A percentile compares a stretch with the other conserved stretches of the same genome.
These are phyloP conservation scores for Colletotrichum coccodes DNA, from an alignment of 2,329 filamentous ascomycete species.

Conservation along the genomic window DNA sequence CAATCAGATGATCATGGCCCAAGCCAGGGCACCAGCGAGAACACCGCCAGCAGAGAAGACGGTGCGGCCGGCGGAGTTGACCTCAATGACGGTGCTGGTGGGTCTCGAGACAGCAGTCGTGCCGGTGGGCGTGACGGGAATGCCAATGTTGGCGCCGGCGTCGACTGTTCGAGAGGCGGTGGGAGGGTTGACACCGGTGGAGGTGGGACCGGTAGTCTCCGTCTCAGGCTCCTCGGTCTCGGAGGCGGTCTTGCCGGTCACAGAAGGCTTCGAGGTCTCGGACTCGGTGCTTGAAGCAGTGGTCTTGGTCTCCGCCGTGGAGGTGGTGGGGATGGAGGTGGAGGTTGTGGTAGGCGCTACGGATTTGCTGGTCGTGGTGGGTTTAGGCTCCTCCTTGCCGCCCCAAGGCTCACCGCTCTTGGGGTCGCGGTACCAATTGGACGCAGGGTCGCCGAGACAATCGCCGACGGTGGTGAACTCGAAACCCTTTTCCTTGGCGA, in stretches of 20 bases:
- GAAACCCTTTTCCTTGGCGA: slow-evolving; percentile 49
- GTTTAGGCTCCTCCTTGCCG: slow-evolving; percentile 24
- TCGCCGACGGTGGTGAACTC: slow-evolving; percentile 57
- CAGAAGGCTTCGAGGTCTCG: not conserved
- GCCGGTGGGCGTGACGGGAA: slow-evolving; percentile 1
- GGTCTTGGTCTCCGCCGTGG: not conserved
- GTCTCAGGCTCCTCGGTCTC: not conserved
- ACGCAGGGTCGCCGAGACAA: slow-evolving; percentile 54
- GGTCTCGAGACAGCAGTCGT: not conserved
- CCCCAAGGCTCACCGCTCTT: slow-evolving; percentile 35
- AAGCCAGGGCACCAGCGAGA: slow-evolving; percentile 4
- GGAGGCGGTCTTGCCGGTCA: not conserved
- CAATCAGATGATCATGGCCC: slow-evolving; percentile 12
- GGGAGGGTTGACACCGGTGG: slow-evolving; percentile 10
- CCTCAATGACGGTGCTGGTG: slow-evolving; percentile 18
- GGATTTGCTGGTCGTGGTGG: slow-evolving; percentile 5
- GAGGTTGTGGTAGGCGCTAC: slow-evolving; percentile 4
- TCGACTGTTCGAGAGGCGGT: slow-evolving; percentile 12
- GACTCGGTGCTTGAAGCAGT: not conserved
- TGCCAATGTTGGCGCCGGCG: slow-evolving; percentile 18
- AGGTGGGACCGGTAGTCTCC: not conserved
- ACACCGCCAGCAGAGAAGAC: slow-evolving; percentile 13
- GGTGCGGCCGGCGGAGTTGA: slow-evolving; percentile 18
- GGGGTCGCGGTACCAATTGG: slow-evolving; percentile 58
- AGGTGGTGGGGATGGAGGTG: not conserved